These are phyloP conservation scores for Syncephalastrum contaminatum DNA, from an alignment of 371 early-diverging fungal genomes.

Conservation along the genomic window DNA sequence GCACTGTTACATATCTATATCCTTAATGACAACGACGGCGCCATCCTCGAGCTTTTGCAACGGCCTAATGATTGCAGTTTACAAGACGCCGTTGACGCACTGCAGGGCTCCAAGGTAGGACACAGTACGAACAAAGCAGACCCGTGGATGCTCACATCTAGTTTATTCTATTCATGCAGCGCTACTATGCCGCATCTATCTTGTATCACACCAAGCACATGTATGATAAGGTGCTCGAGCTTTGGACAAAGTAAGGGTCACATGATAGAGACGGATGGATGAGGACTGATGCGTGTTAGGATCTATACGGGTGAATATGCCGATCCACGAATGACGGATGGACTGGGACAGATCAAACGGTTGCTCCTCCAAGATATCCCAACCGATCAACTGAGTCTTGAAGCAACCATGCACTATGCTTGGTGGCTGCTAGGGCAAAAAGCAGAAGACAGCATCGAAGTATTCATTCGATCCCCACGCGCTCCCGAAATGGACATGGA, in stretches of 20 bases:
- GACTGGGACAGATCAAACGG: slow-evolving; percentile 47
- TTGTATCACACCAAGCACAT: slow-evolving; percentile 58
- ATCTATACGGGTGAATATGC: slow-evolving; percentile 48
- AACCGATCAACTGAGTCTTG: slow-evolving; percentile 29
- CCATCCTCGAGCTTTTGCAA: slow-evolving; percentile 49
- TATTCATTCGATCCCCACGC: slow-evolving; percentile 49
- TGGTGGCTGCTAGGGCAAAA: slow-evolving; percentile 62
- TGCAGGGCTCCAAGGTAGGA: slow-evolving; percentile 43
- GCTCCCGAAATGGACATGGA: slow-evolving; percentile 52
- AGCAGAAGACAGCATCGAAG: slow-evolving; percentile 46
- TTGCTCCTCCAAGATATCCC: slow-evolving; percentile 32
- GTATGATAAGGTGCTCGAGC: slow-evolving; percentile 55
- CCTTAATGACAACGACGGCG: slow-evolving; percentile 35
- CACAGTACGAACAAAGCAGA: background rate
- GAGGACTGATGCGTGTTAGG: slow-evolving; percentile 22
- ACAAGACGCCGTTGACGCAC: slow-evolving; percentile 48
- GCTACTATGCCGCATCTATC: slow-evolving; percentile 65
- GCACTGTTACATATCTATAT: slow-evolving; percentile 64
- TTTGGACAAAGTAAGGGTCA: slow-evolving; percentile 66
- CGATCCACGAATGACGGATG: slow-evolving; percentile 57
- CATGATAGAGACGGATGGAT: background rate
- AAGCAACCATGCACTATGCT: slow-evolving; percentile 54
- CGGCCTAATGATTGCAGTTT: slow-evolving; percentile 54
- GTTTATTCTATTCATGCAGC: slow-evolving; percentile 24
- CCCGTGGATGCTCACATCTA: background rate